Evolutionary conservation across 2,329 filamentous ascomycete genomes (phyloP).

Genomic region (Diaporthe citrichinensis): DNA sequence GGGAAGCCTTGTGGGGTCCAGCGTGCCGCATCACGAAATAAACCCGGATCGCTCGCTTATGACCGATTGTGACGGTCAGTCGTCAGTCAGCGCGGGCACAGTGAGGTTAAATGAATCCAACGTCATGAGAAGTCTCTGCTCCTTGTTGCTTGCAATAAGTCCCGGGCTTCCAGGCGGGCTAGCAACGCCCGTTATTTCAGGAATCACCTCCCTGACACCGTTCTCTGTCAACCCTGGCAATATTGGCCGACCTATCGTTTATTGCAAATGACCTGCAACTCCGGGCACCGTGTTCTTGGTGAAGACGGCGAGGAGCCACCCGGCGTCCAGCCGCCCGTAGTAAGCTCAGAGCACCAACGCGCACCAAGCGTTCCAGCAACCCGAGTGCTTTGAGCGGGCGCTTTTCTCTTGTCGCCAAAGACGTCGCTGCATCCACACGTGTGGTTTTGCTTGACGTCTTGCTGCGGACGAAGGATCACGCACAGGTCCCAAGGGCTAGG

Average conservation of each 20-base stretch:
- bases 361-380: background rate
- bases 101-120: constrained; percentile 35
- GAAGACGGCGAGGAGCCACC: background rate
- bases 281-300: constrained; percentile 12
- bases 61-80: constrained; percentile 41
- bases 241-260: constrained; percentile 28
- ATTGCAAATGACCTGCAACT: constrained; percentile 13
- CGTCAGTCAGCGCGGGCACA: constrained; percentile 20
- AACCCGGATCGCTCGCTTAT: constrained; percentile 42
- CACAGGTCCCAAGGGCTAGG: constrained; percentile 16
- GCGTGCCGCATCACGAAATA: constrained; percentile 42
- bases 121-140: constrained; percentile 18
- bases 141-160: constrained; percentile 20
- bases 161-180: constrained; percentile 36
- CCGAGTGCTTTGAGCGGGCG: background rate
- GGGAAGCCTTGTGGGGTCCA: constrained; percentile 39
- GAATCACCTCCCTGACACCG: constrained; percentile 29
- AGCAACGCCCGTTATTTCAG: constrained; percentile 18
- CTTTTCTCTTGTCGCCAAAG: background rate
- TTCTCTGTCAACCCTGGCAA: constrained; percentile 30
- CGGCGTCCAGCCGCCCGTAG: background rate
- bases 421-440: background rate
- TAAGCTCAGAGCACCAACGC: background rate
- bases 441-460: background rate
- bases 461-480: background rate